phyloP scores from a whole-genome alignment of 2,329 filamentous ascomycete species.

The Hawksworthiomyces lignivorus region DNA sequence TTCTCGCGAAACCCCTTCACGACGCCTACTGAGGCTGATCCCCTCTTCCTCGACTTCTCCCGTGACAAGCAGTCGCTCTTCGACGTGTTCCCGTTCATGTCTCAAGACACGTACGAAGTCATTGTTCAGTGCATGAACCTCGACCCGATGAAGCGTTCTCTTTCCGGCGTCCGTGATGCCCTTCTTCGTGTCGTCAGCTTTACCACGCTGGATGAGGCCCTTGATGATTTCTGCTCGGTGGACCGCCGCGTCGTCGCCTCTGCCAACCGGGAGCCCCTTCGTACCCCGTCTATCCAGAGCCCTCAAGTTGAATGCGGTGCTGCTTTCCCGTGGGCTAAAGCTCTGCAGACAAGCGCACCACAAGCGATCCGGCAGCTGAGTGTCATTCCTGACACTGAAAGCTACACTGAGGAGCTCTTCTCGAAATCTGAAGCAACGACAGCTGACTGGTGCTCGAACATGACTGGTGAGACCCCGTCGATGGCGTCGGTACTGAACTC shows the following conservation, averaged over 20 bases:
- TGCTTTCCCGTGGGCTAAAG: constrained; percentile 92
- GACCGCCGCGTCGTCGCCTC: constrained; percentile 71
- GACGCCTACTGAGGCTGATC: constrained; percentile 81
- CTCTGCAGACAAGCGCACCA: constrained; percentile 67
- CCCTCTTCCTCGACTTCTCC: constrained; percentile 86
- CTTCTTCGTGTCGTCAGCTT: constrained; percentile 78
- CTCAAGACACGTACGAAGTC: constrained; percentile 93
- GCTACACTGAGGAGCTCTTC: constrained; percentile 79
- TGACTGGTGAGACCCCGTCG: constrained; percentile 69
- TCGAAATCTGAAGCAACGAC: constrained; percentile 64
- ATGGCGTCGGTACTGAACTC: constrained; percentile 81
- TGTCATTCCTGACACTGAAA: constrained; percentile 70
- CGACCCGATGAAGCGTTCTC: constrained; percentile 81
- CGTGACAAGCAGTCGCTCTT: constrained; percentile 93
- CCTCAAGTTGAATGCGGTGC: constrained; percentile 65
- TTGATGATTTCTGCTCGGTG: constrained; percentile 88
- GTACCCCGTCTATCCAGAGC: constrained; percentile 89
- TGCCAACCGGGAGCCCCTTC: constrained; percentile 87
- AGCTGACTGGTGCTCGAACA: constrained; percentile 68
- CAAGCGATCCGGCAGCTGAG: constrained; percentile 75
- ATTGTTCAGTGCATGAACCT: constrained; percentile 84
- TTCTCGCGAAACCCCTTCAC: constrained; percentile 97
- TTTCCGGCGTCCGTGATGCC: constrained; percentile 68
- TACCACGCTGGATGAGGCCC: constrained; percentile 82
- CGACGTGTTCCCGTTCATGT: constrained; percentile 98